Evolutionary conservation across 768 basidiomycete genomes (phyloP).

Genomic region (Mycena alexandri): DNA sequence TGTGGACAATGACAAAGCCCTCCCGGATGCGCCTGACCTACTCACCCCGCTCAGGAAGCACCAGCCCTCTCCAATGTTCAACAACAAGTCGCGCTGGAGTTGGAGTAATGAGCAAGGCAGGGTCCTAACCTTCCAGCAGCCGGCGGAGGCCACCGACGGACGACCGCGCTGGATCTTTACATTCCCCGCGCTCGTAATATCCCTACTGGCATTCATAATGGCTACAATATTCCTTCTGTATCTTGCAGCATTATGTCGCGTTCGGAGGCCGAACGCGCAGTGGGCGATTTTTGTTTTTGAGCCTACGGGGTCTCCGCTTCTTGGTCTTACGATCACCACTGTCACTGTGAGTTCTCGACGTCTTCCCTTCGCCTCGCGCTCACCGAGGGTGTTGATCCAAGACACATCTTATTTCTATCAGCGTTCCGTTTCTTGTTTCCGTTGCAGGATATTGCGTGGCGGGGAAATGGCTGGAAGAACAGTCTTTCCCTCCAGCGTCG

Average conservation of each 20-base stretch:
- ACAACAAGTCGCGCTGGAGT: slow-evolving; percentile 10
- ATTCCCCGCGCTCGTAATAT: slow-evolving; percentile 31
- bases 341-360: slow-evolving; percentile 29
- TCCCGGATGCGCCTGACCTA: slow-evolving; percentile 29
- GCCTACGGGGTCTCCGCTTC: slow-evolving; percentile 11
- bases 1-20: slow-evolving; percentile 22
- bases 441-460: slow-evolving; percentile 35
- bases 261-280: not conserved
- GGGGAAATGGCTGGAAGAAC: slow-evolving; percentile 34
- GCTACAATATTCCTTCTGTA: slow-evolving; percentile 34
- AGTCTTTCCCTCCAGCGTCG: slow-evolving; percentile 24
- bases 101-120: not conserved
- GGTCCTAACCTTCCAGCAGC: slow-evolving; percentile 27
- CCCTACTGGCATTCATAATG: slow-evolving; percentile 20
- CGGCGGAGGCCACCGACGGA: slow-evolving; percentile 13
- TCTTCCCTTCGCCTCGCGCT: not conserved
- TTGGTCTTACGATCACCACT: slow-evolving; percentile 34
- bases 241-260: slow-evolving; percentile 20
- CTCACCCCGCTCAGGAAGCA: slow-evolving; percentile 36
- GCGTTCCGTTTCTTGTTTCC: slow-evolving; percentile 34
- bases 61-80: slow-evolving; percentile 13
- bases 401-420: slow-evolving; percentile 34
- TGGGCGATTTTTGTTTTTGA: slow-evolving; percentile 26
- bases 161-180: slow-evolving; percentile 27
- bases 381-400: not conserved